Evolutionary conservation across 192 early-diverging fungal genomes (phyloP), one percentile per base, ranked within the genome.

Genomic region (Coemansia umbellata): DNA sequence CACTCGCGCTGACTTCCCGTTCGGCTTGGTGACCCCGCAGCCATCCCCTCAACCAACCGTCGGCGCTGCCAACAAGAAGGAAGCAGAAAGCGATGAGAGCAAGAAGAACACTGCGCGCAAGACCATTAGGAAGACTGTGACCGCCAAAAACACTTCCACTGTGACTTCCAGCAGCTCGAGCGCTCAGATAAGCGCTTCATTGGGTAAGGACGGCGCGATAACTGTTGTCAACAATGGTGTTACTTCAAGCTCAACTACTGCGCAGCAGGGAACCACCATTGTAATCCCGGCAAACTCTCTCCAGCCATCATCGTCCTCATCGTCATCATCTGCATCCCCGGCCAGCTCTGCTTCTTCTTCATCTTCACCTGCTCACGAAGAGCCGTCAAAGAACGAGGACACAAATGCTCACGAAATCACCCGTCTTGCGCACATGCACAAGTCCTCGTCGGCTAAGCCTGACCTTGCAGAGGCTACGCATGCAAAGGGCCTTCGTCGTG

Each of bases 191-290:
- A 50, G 48, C 27, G 69, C 69, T 10, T 66, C 69, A 27, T 31
- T 66, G 54, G 69, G 69, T 50, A 73, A 66, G 58, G 69, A 73
- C 40, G 69, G 69, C 15, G 54, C 49, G 27, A 73, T 73, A 37
- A 73, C 69, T 1, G 42, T 73, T 3, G 48, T 73, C 18, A 59
- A 55, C 49, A 66, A 66, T 55, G 49, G 22, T 2, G 33, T 37
- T 1, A 31, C 63, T 15, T 31, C 51, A 2, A 37, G 41, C 0
- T 28, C 55, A 14, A 45, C 53, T 3, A 10, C 53, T n/a, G 35
- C 50, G 0, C 35, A 47, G 2, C 63, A 58, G 37, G 63, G 58
- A 18, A 57, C 48, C 41, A 73, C 69, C 24, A 65, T 66, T 37
- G 45, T 73, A 19, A 65, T 73, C 24, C 69, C 69, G 3, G 58